phyloP scores from a whole-genome alignment of 2,329 filamentous ascomycete species.

The Sclerotinia minor region DNA sequence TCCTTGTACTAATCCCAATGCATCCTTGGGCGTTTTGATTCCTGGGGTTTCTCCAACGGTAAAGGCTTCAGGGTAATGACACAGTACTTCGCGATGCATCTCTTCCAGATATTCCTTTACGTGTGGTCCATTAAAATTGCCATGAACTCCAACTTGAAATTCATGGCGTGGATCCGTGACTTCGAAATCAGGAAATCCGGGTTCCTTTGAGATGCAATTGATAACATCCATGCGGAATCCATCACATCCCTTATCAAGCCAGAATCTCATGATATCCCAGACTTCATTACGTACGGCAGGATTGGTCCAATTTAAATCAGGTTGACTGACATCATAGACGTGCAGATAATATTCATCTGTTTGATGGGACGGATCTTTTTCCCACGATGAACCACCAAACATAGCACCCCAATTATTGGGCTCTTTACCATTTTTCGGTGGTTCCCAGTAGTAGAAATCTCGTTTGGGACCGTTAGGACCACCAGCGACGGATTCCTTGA shows the following conservation, averaged over 20 bases:
- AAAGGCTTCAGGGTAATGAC: conserved; percentile 50
- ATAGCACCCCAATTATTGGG: conserved; percentile 49
- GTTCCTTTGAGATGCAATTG: conserved; percentile 65
- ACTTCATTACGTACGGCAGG: conserved; percentile 64
- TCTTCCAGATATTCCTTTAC: conserved; percentile 54
- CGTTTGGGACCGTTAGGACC: conserved; percentile 52
- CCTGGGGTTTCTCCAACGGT: conserved; percentile 53
- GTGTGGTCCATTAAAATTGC: conserved; percentile 57
- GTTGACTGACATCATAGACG: conserved; percentile 68
- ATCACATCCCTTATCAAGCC: conserved; percentile 64
- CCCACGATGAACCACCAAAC: conserved; percentile 49
- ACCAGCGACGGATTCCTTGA: conserved; percentile 52
- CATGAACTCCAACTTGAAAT: conserved; percentile 46
- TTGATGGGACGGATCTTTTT: conserved; percentile 48
- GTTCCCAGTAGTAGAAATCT: conserved; percentile 67
- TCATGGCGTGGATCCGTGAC: conserved; percentile 41
- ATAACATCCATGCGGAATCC: conserved; percentile 63
- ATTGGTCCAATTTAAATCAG: conserved; percentile 78
- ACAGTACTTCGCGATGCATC: conserved; percentile 40
- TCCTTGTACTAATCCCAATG: conserved; percentile 55
- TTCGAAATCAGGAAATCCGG: conserved; percentile 55
- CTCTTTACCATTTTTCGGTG: conserved; percentile 41
- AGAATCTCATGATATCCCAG: conserved; percentile 70
- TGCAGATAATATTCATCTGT: conserved; percentile 57
- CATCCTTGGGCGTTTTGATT: conserved; percentile 49